Conservation (phyloP, 441 rosid species). For the Omphalea diandra region DNA sequence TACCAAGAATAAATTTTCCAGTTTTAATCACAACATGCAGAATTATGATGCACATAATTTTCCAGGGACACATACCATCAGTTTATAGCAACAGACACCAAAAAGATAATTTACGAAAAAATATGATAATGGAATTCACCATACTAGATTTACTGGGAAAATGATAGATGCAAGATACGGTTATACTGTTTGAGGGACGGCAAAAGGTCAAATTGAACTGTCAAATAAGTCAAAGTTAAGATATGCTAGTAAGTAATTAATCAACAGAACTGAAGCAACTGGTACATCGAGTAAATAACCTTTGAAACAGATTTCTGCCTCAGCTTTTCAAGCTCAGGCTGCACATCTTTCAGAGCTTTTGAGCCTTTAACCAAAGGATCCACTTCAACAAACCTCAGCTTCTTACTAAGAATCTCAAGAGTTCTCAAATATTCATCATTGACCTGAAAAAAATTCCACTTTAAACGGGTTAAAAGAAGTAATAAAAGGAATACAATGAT, state of each 20-base stretch:
- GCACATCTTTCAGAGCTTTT: conserved; percentile 93
- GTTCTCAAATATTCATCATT: conserved; percentile 93
- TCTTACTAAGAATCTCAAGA: conserved; percentile 90
- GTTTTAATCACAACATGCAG: neutral
- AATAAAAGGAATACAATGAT: neutral
- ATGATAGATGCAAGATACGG: neutral
- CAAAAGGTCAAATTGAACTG: neutral
- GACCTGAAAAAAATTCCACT: conserved; percentile 57
- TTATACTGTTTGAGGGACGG: neutral
- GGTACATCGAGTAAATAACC: conserved; percentile 46
- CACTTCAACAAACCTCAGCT: conserved; percentile 79
- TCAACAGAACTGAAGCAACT: conserved; percentile 20
- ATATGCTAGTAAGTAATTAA: conserved; percentile 10
- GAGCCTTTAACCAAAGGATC: conserved; percentile 82
- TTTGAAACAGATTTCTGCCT: conserved; percentile 95
- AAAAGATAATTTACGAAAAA: neutral
- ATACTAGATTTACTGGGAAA: neutral
- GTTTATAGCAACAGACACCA: neutral
- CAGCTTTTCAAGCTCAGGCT: conserved; percentile 98
- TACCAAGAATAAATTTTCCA: neutral
- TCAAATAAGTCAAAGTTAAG: neutral
- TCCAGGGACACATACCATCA: neutral
- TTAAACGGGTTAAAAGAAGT: conserved; percentile 24
- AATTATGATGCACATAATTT: neutral
- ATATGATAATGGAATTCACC: neutral